Conservation (phyloP, 441 rosid genomes). For the Populus hybrid region DNA sequence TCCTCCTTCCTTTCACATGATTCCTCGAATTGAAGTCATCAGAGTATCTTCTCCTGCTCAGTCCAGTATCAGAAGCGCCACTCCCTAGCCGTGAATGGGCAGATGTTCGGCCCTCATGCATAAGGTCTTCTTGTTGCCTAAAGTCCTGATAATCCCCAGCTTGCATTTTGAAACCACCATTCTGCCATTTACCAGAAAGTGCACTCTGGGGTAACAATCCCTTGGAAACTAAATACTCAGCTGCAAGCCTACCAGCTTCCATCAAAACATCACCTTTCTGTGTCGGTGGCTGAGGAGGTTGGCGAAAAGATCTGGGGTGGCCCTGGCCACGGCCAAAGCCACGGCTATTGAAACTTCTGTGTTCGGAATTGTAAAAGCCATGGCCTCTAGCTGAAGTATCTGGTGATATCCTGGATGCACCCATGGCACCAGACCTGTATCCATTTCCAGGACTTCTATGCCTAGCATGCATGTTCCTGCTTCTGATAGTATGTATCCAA, state of each 20-base stretch:
- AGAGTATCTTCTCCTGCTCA: constrained; percentile 54
- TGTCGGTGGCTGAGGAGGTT: constrained; percentile 47
- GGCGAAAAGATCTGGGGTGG: constrained; percentile 55
- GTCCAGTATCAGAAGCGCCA: constrained; percentile 38
- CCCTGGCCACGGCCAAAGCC: constrained; percentile 78
- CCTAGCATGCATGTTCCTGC: constrained; percentile 65
- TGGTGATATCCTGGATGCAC: constrained; percentile 62
- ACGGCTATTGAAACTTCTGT: constrained; percentile 62
- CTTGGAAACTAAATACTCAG: constrained; percentile 86
- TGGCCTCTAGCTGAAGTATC: constrained; percentile 77
- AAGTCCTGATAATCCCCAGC: constrained; percentile 50
- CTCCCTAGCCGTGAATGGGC: constrained; percentile 49
- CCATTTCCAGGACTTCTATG: constrained; percentile 91
- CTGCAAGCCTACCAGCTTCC: constrained; percentile 95
- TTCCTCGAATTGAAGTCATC: constrained; percentile 61
- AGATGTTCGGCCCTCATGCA: constrained; percentile 47
- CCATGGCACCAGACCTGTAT: constrained; percentile 60
- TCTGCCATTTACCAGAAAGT: constrained; percentile 74
- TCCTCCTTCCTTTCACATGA: constrained; percentile 59
- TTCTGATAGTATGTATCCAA: neutral
- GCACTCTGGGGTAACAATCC: constrained; percentile 58
- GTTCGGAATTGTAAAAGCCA: constrained; percentile 69
- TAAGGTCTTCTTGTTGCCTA: constrained; percentile 60
- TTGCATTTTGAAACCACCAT: constrained; percentile 60
- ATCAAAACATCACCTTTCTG: constrained; percentile 58